phyloP scores from a whole-genome alignment of 2,329 filamentous ascomycete genomes.

The Colletotrichum cereale region DNA sequence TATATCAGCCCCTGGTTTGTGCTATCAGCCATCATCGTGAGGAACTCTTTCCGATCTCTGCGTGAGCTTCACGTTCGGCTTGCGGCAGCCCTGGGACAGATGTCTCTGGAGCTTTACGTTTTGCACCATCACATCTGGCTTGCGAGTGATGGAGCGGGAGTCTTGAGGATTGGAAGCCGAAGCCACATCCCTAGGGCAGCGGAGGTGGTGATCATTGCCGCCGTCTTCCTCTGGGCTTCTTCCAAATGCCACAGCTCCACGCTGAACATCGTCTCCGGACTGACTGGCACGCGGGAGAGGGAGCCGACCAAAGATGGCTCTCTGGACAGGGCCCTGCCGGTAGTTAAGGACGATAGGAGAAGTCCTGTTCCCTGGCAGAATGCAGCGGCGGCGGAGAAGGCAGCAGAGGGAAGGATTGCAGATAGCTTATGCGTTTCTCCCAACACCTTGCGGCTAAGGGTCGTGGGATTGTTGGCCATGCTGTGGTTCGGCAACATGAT shows the following conservation, averaged over 20 bases:
- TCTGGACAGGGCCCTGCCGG: constrained; percentile 9
- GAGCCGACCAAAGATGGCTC: constrained; percentile 18
- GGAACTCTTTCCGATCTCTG: constrained; percentile 58
- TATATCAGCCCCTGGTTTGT: constrained; percentile 46
- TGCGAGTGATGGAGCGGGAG: constrained; percentile 63
- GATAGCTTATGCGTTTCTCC: constrained; percentile 5
- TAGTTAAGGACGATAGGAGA: constrained; percentile 33
- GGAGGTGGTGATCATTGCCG: constrained; percentile 44
- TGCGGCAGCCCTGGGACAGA: constrained; percentile 64
- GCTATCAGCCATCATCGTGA: constrained; percentile 59
- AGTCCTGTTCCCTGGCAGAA: constrained; percentile 30
- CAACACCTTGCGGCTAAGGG: constrained; percentile 10
- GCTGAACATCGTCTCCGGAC: constrained; percentile 9
- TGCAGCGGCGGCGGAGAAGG: constrained; percentile 14
- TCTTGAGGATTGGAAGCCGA: constrained; percentile 51
- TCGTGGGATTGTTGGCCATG: constrained; percentile 28
- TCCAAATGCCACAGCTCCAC: constrained; percentile 32
- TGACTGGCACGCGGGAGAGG: constrained; percentile 16
- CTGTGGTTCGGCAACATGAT: constrained; percentile 39
- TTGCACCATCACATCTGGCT: constrained; percentile 71
- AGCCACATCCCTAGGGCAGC: constrained; percentile 28
- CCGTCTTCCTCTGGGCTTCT: constrained; percentile 43
- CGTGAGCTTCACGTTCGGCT: constrained; percentile 58
- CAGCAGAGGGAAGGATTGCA: neutral
- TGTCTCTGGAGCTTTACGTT: constrained; percentile 67